Evolutionary conservation across 257 asterid genomes (phyloP).

Genomic region (Prunella vulgaris): DNA sequence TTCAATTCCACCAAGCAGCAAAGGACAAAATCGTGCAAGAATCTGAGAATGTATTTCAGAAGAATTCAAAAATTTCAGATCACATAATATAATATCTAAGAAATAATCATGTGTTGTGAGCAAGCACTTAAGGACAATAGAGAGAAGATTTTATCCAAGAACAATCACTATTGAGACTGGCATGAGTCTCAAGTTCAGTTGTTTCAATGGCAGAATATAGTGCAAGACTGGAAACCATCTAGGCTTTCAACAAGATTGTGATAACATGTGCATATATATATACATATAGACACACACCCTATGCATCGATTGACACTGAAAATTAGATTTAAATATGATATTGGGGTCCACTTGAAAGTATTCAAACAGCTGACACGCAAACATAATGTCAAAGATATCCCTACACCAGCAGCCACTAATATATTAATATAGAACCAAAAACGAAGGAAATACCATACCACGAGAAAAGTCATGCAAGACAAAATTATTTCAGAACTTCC

Average conservation of each 20-base stretch:
- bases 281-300: not conserved
- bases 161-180: conserved; percentile 5
- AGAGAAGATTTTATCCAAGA: conserved; percentile 8
- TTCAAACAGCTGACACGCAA: too few species aligned
- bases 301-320: conserved; percentile 5
- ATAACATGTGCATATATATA: not conserved
- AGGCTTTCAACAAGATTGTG: not conserved
- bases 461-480: conserved; percentile 87
- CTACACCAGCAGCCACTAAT: not conserved
- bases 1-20: conserved; percentile 72
- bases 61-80: conserved; percentile 3
- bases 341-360: too few species aligned
- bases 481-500: conserved; percentile 58
- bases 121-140: conserved; percentile 1
- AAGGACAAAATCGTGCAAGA: conserved; percentile 83
- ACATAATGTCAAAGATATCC: not conserved
- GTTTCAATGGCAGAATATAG: too few species aligned
- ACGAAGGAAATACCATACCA: conserved; percentile 44
- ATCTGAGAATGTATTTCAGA: conserved; percentile 42
- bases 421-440: conserved; percentile 18
- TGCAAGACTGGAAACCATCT: not conserved
- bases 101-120: not conserved
- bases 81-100: not conserved
- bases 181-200: not conserved
- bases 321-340: not conserved